Evolutionary conservation across 257 asterid species (phyloP), one percentile per base, ranked within the genome.

Genomic region (Capsicum chinense): DNA sequence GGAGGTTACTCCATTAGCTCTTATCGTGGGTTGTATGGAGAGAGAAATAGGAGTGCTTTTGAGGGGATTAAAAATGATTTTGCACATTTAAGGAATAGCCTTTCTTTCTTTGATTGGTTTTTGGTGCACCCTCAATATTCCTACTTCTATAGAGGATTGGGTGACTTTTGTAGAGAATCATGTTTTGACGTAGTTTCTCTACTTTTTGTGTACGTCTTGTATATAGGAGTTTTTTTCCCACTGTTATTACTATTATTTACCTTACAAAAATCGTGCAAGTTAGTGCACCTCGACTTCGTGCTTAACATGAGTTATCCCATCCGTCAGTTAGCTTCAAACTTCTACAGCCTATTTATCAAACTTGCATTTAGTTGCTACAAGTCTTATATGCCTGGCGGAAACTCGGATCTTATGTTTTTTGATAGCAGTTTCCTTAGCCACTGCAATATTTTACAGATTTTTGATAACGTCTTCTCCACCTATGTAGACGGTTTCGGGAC

Each of bases 401-500:
- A 52, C 81, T 52, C 63, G 7, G 63, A 76, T 76, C 13, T 76
- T 7, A 76, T 48, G 21, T 26, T 59, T 50, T 80, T 83, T 69
- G 83, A 6, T n/a, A 26, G 33, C 9, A 19, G 35, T 78, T 56
- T 73, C 35, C 48, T 59, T 66, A 80, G 68, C 70, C 83, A 66
- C 85, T 60, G 68, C 35, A 74, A 70, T 63, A 70, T 81, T 42
- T 64, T 62, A 56, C 78, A 67, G 84, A 66, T 56, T 79, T 78
- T n/a, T 39, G 0, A 76, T 76, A 21, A 15, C 63, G 63, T 60
- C 81, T 78, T 37, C 86, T 79, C 60, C 42, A 17, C 86, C 9
- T 87, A 26, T 87, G 86, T 88, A 91, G 94, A 88, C 80, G 94
- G 92, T 86, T 85, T 89, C 85, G 92, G 92, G 81, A 87, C 87